Evolutionary conservation across 768 basidiomycete species (phyloP).

Genomic region (Pulveroboletus sp.): DNA sequence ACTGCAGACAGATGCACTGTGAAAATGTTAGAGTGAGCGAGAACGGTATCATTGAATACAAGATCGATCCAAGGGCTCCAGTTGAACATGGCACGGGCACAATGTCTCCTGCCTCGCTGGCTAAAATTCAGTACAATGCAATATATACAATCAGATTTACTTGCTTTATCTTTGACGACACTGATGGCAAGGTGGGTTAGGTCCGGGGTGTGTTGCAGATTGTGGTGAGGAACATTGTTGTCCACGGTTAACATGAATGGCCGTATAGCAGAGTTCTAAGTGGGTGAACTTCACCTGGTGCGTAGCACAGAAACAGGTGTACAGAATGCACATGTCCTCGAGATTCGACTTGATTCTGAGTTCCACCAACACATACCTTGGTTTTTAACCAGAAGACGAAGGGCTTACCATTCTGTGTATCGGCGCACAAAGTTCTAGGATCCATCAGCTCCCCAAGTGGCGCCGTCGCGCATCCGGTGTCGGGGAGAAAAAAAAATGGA

Average conservation of each 20-base stretch:
- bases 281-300: constrained; percentile 6
- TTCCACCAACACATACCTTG: constrained; percentile 12
- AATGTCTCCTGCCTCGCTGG: background rate
- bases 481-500: no score
- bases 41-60: no score
- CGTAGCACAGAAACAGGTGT: background rate
- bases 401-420: constrained; percentile 6
- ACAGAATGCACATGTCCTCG: constrained; percentile 16
- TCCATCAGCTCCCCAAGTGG: constrained; percentile 4
- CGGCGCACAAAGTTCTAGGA: background rate
- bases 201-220: accelerated
- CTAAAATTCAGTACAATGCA: background rate
- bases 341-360: constrained; percentile 7
- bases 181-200: constrained; percentile 3
- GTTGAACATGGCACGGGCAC: background rate
- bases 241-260: background rate
- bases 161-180: constrained; percentile 9
- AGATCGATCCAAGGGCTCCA: no score
- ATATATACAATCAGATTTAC: background rate
- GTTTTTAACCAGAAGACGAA: constrained; percentile 13
- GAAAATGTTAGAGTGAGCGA: background rate
- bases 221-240: background rate
- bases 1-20: background rate
- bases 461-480: constrained; percentile 9
- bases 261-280: background rate